Percentiles rank a stretch among this genome's conserved stretches.
Conservation (phyloP, 2,329 filamentous ascomycete species). For the Leptographium procerum region DNA sequence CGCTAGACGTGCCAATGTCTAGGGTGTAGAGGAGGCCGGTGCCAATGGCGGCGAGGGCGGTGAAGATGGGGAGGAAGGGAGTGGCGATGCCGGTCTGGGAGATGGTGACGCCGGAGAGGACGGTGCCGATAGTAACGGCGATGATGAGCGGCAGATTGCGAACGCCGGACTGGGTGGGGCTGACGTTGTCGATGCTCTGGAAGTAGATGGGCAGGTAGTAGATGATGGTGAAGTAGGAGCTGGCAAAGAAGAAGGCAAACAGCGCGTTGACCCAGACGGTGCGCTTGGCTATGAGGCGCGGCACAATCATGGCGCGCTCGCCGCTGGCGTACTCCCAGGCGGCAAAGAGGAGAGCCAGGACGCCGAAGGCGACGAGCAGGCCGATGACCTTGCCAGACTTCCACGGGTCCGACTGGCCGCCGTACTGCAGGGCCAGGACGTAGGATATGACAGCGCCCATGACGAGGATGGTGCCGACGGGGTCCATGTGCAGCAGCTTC, state of each 20-base stretch:
- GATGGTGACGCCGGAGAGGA: slow-evolving; percentile 23
- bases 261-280: slow-evolving; percentile 30
- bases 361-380: slow-evolving; percentile 19
- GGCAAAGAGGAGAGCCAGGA: slow-evolving; percentile 18
- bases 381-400: slow-evolving; percentile 21
- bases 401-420: slow-evolving; percentile 28
- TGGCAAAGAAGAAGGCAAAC: slow-evolving; percentile 30
- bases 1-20: slow-evolving; percentile 18
- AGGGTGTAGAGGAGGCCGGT: slow-evolving; percentile 28
- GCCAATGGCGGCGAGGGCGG: slow-evolving; percentile 23
- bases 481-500: slow-evolving; percentile 31
- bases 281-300: slow-evolving; percentile 29
- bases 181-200: slow-evolving; percentile 31
- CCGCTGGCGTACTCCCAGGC: slow-evolving; percentile 24
- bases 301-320: slow-evolving; percentile 37
- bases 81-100: slow-evolving; percentile 20
- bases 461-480: slow-evolving; percentile 25
- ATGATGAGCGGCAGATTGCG: slow-evolving; percentile 29
- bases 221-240: slow-evolving; percentile 30
- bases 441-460: slow-evolving; percentile 27
- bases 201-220: slow-evolving; percentile 41
- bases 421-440: slow-evolving; percentile 31
- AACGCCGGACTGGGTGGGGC: slow-evolving; percentile 25
- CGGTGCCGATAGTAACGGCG: slow-evolving; percentile 23
- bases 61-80: slow-evolving; percentile 26